Evolutionary conservation across 495 filamentous ascomycete species (phyloP), one percentile per base, ranked within the genome.

Genomic region (Penicillium canariense): DNA sequence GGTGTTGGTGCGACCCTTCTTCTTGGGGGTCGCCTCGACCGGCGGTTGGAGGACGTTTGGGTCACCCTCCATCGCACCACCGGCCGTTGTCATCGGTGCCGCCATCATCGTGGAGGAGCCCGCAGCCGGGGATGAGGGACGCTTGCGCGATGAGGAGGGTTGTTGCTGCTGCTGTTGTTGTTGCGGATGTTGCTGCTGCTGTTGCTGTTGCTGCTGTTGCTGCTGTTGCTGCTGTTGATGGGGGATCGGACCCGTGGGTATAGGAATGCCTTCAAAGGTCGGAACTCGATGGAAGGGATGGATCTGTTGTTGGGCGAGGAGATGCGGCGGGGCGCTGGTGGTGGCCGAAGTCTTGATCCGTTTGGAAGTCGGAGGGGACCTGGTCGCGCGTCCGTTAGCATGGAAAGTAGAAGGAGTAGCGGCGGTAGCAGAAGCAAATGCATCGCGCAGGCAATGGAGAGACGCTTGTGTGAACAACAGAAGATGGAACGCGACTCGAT

Each of bases 1-100:
- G 5, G 94, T 98, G 65, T 98, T 98, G 14, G 94, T 97, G 55
- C 94, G 77, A 59, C 90, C 91, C 77, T 96, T 96, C 77, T 96
- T 97, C 43, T 84, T 83, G 0, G 87, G 86, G 2, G 87, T 81
- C 8, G 78, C 70, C 52, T 77, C 69, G 18, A 73, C 56, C 11
- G 72, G 43, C 22, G 69, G 57, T 20, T 56, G 55, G 15, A 58
- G 54, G n/a, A 68, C 54, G 22, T 58, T 68, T 31, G 65, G 59
- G 52, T 73, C 71, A 20, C 64, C 68, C 36, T 68, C 75, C 35
- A 62, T 52, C 20, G 61, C 62, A 22, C 63, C 64, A 18, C 62
- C 64, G 18, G 60, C 51, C 12, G 68, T 63, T 23, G 62, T 58
- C 40, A 60, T 58, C 23, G 61, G 61, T 5, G 67, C 52, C 30